Percentiles rank a stretch among this genome's conserved stretches.
Conservation (phyloP, 768 basidiomycete genomes). For the Russula dissimulans region DNA sequence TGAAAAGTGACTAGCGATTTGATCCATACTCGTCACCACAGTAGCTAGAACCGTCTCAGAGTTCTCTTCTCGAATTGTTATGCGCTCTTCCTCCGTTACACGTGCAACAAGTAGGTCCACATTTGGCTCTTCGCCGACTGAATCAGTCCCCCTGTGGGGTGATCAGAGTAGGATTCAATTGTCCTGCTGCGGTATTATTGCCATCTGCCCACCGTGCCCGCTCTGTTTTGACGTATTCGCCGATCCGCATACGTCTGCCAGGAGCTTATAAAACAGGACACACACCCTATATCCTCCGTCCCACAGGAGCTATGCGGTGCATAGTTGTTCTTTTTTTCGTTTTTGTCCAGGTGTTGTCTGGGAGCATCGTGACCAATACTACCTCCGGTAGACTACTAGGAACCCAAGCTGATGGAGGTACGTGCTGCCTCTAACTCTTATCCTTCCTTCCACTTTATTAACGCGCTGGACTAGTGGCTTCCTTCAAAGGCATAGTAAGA, state of each 20-base stretch:
- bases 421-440: neutral
- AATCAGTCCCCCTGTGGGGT: too few relatives aligned
- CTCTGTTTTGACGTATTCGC: neutral
- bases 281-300: neutral
- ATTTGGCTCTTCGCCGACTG: too few relatives aligned
- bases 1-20: too few relatives aligned
- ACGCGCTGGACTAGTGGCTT: neutral
- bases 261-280: neutral
- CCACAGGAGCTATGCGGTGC: neutral
- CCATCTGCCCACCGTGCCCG: neutral
- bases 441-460: neutral
- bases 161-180: too few relatives aligned
- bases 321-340: neutral
- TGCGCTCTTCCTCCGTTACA: too few relatives aligned
- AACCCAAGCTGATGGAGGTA: conserved; percentile 1
- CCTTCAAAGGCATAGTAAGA: conserved; percentile 12
- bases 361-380: neutral
- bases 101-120: too few relatives aligned
- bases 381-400: conserved; percentile 4
- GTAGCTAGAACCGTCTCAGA: too few relatives aligned
- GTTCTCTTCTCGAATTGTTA: too few relatives aligned
- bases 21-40: too few relatives aligned
- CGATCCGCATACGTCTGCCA: neutral
- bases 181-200: too few relatives aligned
- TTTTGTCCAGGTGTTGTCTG: neutral